These are phyloP conservation scores for Basidiobolus meristosporus DNA, from an alignment of 371 early-diverging fungal species.

Conservation along the genomic window DNA sequence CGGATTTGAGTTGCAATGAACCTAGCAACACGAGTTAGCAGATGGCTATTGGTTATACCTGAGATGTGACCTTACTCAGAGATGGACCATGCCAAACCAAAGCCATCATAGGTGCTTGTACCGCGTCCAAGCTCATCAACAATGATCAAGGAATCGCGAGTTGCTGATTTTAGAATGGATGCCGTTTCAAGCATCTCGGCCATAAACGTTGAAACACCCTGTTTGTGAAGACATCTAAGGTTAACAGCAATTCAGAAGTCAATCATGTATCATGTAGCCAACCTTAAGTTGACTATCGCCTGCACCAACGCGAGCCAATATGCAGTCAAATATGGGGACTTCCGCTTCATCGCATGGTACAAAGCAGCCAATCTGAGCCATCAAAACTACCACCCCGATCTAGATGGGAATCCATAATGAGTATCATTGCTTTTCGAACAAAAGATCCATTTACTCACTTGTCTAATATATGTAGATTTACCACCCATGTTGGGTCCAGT, in stretches of 20 bases:
- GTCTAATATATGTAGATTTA: conserved; percentile 93
- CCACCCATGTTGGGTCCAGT: conserved; percentile 96
- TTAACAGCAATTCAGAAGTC: background rate
- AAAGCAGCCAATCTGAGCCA: conserved; percentile 97
- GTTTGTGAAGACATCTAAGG: background rate
- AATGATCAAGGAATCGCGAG: conserved; percentile 77
- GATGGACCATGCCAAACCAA: conserved; percentile 93
- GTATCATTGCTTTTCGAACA: background rate
- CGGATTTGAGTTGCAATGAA: conserved; percentile 61
- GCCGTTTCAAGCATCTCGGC: conserved; percentile 98
- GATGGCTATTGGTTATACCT: background rate
- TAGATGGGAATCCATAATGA: conserved; percentile 6
- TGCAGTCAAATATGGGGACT: conserved; percentile 75
- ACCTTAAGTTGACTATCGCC: conserved; percentile 77
- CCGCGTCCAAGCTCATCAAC: conserved; percentile 99
- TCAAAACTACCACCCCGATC: conserved; percentile 80
- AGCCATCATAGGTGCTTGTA: conserved; percentile 96
- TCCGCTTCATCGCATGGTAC: conserved; percentile 81
- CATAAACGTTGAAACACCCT: conserved; percentile 96
- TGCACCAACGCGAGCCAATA: conserved; percentile 92
- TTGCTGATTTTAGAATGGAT: conserved; percentile 75
- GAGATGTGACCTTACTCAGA: conserved; percentile 47
- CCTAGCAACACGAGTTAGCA: conserved; percentile 12
- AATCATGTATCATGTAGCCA: no score
- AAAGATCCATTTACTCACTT: conserved; percentile 25